Percentiles rank a stretch among this genome's conserved stretches.
phyloP scores from a whole-genome alignment of 1,139 yeast genomes.

The Scheffersomyces illinoinensis region DNA sequence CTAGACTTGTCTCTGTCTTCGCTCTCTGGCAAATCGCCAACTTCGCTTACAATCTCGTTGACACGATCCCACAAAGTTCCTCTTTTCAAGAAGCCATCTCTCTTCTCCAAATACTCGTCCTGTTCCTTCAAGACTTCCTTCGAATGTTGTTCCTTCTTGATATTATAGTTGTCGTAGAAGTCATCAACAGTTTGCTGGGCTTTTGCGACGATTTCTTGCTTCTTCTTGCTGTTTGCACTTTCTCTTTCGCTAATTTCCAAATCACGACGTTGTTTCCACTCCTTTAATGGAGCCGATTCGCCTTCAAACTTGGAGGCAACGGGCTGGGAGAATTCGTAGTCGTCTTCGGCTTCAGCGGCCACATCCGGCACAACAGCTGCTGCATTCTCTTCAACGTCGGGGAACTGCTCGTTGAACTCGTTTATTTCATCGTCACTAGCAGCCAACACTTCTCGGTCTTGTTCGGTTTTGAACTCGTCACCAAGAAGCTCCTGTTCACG shows the following conservation, averaged over 20 bases:
- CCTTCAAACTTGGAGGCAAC: slow-evolving; percentile 25
- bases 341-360: slow-evolving; percentile 26
- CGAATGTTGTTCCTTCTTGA: slow-evolving; percentile 74
- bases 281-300: slow-evolving; percentile 60
- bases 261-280: slow-evolving; percentile 85
- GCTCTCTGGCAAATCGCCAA: slow-evolving; percentile 31
- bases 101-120: slow-evolving; percentile 69
- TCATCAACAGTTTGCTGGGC: slow-evolving; percentile 92
- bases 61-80: slow-evolving; percentile 91
- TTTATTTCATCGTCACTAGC: slow-evolving; percentile 61
- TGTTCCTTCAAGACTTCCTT: slow-evolving; percentile 67
- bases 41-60: slow-evolving; percentile 46
- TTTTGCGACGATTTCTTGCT: slow-evolving; percentile 66
- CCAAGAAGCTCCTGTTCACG: slow-evolving; percentile 87
- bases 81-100: slow-evolving; percentile 76
- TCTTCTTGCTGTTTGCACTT: slow-evolving; percentile 63
- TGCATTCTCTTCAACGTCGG: slow-evolving; percentile 47
- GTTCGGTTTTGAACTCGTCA: slow-evolving; percentile 73
- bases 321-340: slow-evolving; percentile 21
- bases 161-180: slow-evolving; percentile 89
- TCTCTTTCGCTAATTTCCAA: slow-evolving; percentile 84
- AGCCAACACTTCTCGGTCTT: slow-evolving; percentile 55
- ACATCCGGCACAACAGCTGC: slow-evolving; percentile 18
- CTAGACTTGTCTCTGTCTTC: slow-evolving; percentile 26
- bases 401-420: slow-evolving; percentile 67